These are phyloP conservation scores for Melanogaster broomeanus DNA, from an alignment of 768 basidiomycete genomes.

Conservation along the genomic window DNA sequence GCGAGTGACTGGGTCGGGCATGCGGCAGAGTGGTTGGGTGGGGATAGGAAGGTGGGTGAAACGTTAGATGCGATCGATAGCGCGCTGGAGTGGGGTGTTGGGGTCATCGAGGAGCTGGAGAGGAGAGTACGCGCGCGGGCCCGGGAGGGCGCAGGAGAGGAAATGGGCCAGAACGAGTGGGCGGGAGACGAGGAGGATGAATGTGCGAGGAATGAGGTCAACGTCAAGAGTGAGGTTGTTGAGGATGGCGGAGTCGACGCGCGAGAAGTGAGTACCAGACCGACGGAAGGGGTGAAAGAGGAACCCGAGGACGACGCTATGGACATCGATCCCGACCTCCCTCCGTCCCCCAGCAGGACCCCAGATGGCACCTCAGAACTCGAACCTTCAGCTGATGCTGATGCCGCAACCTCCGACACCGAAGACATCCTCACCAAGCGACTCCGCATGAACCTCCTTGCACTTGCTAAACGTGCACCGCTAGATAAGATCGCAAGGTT, in stretches of 20 bases:
- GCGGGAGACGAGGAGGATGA: conserved; percentile 1
- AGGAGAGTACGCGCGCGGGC: conserved; percentile 16
- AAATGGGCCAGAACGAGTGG: no score
- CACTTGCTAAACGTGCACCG: conserved; percentile 77
- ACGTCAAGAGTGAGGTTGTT: conserved; percentile 15
- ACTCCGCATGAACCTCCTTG: conserved; percentile 72
- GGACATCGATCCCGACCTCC: conserved; percentile 19
- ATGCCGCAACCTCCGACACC: background rate
- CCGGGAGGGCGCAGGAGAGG: background rate
- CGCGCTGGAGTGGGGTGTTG: conserved; percentile 60
- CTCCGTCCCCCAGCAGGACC: background rate
- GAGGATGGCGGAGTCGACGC: background rate
- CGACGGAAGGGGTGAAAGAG: conserved; percentile 6
- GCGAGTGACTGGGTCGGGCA: conserved; percentile 14
- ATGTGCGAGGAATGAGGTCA: background rate
- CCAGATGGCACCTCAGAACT: background rate
- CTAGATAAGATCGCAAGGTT: conserved; percentile 67
- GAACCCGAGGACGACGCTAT: conserved; percentile 8
- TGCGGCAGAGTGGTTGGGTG: conserved; percentile 17
- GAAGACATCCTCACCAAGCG: conserved; percentile 58
- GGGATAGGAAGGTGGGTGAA: conserved; percentile 48
- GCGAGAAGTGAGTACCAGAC: background rate
- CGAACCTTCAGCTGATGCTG: conserved; percentile 2
- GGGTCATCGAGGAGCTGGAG: conserved; percentile 49
- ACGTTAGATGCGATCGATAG: conserved; percentile 32